phyloP scores from a whole-genome alignment of 306 rosid species.

The Pterocarpus santalinus region DNA sequence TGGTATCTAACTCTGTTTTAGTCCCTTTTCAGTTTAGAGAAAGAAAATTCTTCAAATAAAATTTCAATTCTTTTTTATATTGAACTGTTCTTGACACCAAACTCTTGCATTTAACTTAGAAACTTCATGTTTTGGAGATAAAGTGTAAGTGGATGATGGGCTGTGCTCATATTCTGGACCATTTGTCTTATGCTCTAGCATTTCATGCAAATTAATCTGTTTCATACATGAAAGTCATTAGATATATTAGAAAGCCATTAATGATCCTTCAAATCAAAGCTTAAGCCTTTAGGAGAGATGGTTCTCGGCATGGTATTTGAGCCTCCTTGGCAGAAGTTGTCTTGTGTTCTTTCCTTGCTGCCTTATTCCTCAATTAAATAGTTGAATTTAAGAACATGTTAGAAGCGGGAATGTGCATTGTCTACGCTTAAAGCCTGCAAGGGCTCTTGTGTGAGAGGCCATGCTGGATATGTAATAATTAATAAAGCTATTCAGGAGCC shows the following conservation, averaged over 20 bases:
- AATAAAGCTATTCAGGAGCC: neutral
- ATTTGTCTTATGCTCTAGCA: neutral
- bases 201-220: slow-evolving; percentile 4
- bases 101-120: neutral
- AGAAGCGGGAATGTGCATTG: neutral
- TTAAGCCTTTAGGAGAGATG: neutral
- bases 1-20: neutral
- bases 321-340: neutral
- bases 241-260: neutral
- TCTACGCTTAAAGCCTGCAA: no score
- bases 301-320: neutral
- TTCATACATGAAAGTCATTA: slow-evolving; percentile 14
- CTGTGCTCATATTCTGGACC: neutral
- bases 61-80: neutral
- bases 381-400: neutral
- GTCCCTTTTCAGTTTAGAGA: slow-evolving; percentile 6
- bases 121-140: neutral
- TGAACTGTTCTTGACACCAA: slow-evolving; percentile 30
- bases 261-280: neutral
- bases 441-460: neutral
- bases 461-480: neutral
- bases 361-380: neutral
- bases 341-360: neutral
- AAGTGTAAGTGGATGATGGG: slow-evolving; percentile 14
- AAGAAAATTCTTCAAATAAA: slow-evolving; percentile 1